Evolutionary conservation across 2,329 filamentous ascomycete species (phyloP), one percentile per base, ranked within the genome.

Genomic region (Tolypocladium paradoxum): DNA sequence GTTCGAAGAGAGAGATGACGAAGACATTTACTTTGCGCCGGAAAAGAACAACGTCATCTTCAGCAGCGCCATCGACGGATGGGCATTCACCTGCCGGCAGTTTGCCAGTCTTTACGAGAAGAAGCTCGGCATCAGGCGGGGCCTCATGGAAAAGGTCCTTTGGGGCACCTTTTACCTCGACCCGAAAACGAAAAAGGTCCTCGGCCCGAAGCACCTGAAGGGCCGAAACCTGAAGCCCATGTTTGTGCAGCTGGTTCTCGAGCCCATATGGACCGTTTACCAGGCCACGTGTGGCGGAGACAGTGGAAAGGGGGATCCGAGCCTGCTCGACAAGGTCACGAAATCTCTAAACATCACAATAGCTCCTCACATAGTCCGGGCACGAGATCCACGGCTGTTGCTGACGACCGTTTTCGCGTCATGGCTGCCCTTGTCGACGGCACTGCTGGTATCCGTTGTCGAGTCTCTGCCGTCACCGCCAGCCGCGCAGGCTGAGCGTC

Each of bases 31-130:
- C 69, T 99, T 99, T 70, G 90, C 93, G 0, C 93, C 93, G 0
- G 93, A 99, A 66, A 95, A 92, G 70, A 96, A 96, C 69, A 99
- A 99, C 65, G 93, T 99, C 68, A 97, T 99, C 58, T 99, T 99
- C 68, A 90, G 90, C 73, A 97, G 92, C 67, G 93, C 93, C 55
- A 87, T 96, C 53, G 93, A 99, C 65, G 93, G 93, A n/a, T 99
- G 93, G 93, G 93, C 93, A 3, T 99, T 99, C 64, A 99, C 93
- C 0, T 85, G 96, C 49, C 83, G 90, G 50, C 93, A 99, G 63
- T 99, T 99, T 66, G 91, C 93, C 20, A 82, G 82, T 37, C 74
- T 97, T 31, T 99, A 97, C 65, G 92, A 97, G 71, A 95, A 91
- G 75, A 99, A 99, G 69, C 79, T 99, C 7, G 92, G 93, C 16